Evolutionary conservation across 305 asterid species (phyloP).

Genomic region (Petunia hybrid): DNA sequence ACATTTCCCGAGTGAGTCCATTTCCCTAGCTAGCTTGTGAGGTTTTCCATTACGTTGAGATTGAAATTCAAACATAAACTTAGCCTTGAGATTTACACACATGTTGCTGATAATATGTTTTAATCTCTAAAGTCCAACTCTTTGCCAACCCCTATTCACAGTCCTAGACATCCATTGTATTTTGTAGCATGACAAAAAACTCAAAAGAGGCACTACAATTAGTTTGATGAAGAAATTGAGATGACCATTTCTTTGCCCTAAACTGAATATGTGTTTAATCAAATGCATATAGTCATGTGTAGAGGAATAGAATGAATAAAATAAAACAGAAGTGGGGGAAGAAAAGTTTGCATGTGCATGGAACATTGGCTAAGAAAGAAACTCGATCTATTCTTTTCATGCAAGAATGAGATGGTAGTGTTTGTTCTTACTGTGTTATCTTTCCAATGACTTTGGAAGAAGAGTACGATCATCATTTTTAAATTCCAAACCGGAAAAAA

Average conservation of each 20-base stretch:
- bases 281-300: background rate
- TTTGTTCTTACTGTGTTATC: conserved; percentile 49
- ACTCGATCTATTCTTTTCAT: conserved; percentile 55
- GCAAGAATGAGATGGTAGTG: conserved; percentile 57
- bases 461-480: conserved; percentile 47
- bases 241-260: background rate
- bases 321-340: conserved; percentile 12
- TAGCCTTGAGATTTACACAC: conserved; percentile 31
- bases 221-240: conserved; percentile 28
- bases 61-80: background rate
- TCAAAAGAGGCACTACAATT: background rate
- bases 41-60: background rate
- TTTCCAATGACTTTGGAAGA: conserved; percentile 59
- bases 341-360: conserved; percentile 63
- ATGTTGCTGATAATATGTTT: conserved; percentile 29
- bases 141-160: conserved; percentile 8
- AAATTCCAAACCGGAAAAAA: conserved; percentile 20
- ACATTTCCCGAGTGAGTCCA: conserved; percentile 26
- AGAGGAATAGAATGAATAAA: background rate
- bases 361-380: conserved; percentile 37
- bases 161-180: conserved; percentile 34
- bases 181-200: conserved; percentile 40
- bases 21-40: background rate
- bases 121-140: conserved; percentile 33
- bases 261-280: background rate